Conservation (phyloP, 2,329 filamentous ascomycete species). For the Trichophyton equinum region DNA sequence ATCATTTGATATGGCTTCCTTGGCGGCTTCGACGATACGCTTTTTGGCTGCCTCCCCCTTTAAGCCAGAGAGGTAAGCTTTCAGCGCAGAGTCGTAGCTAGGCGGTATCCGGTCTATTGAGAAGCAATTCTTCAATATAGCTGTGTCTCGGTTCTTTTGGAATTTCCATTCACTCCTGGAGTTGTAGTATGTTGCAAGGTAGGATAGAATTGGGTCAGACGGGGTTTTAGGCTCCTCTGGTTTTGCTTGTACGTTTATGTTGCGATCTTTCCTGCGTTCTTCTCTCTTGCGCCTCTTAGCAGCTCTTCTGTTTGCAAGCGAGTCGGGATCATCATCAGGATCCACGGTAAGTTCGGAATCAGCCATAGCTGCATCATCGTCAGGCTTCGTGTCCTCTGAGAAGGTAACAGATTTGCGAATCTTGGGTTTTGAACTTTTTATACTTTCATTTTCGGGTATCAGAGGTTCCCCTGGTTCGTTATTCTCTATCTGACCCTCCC, state of each 20-base stretch:
- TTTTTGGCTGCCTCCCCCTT: slow-evolving; percentile 59
- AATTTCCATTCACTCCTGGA: slow-evolving; percentile 75
- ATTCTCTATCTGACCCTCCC: not conserved
- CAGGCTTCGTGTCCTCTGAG: slow-evolving; percentile 48
- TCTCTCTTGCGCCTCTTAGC: slow-evolving; percentile 12
- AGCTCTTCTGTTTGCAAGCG: slow-evolving; percentile 13
- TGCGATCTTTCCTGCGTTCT: slow-evolving; percentile 8
- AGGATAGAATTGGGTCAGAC: slow-evolving; percentile 51
- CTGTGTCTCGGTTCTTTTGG: slow-evolving; percentile 83
- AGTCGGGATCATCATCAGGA: slow-evolving; percentile 15
- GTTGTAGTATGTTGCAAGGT: slow-evolving; percentile 63
- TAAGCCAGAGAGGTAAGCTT: slow-evolving; percentile 66
- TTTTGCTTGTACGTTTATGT: slow-evolving; percentile 4
- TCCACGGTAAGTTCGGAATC: slow-evolving; percentile 5
- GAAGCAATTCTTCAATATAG: slow-evolving; percentile 72
- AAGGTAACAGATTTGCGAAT: slow-evolving; percentile 51
- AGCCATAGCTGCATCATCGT: slow-evolving; percentile 34
- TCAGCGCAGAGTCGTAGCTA: slow-evolving; percentile 55
- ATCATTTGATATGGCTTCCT: slow-evolving; percentile 41
- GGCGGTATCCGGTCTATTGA: slow-evolving; percentile 58
- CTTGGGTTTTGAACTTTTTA: slow-evolving; percentile 7
- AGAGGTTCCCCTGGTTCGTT: not conserved
- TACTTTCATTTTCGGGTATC: slow-evolving; percentile 13
- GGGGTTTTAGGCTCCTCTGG: not conserved
- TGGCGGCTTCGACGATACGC: slow-evolving; percentile 53